Conservation (phyloP, 179 eudicot genomes). For the Camellia oleifera region DNA sequence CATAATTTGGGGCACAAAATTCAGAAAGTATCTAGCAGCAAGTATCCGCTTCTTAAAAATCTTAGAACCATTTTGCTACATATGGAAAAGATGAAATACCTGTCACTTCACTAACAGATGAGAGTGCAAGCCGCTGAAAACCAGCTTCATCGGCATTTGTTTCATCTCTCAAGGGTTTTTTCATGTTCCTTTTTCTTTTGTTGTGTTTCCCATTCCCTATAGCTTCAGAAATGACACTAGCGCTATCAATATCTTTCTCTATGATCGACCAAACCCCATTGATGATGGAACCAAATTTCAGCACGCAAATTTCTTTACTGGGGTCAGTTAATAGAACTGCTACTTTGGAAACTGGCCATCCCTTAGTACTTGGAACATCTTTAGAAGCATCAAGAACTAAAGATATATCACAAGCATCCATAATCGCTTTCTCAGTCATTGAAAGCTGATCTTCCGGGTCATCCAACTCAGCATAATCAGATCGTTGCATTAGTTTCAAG, state of each 20-base stretch:
- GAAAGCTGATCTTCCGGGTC: constrained; percentile 51
- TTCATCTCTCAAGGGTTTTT: constrained; percentile 34
- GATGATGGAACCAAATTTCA: constrained; percentile 52
- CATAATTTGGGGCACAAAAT: background rate
- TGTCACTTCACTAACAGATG: constrained; percentile 58
- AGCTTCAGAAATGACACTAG: constrained; percentile 27
- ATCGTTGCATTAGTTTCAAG: constrained; percentile 40
- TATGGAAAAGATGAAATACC: constrained; percentile 35
- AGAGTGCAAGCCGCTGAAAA: constrained; percentile 49
- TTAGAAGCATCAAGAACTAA: constrained; percentile 49
- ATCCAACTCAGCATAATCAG: constrained; percentile 32
- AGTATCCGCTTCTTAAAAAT: background rate
- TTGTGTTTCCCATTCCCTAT: constrained; percentile 21
- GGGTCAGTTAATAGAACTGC: constrained; percentile 68
- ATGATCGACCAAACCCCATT: constrained; percentile 81
- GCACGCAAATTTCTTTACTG: constrained; percentile 56
- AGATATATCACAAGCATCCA: constrained; percentile 66
- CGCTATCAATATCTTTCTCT: constrained; percentile 49
- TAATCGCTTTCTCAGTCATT: constrained; percentile 65
- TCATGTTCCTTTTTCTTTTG: constrained; percentile 34
- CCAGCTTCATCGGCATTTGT: constrained; percentile 26
- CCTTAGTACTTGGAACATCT: constrained; percentile 33
- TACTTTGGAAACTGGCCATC: constrained; percentile 65
- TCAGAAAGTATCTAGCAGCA: background rate
- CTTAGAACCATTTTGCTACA: constrained; percentile 6